Conservation (phyloP, 2,329 filamentous ascomycete genomes). For the Diaporthe humulicola region DNA sequence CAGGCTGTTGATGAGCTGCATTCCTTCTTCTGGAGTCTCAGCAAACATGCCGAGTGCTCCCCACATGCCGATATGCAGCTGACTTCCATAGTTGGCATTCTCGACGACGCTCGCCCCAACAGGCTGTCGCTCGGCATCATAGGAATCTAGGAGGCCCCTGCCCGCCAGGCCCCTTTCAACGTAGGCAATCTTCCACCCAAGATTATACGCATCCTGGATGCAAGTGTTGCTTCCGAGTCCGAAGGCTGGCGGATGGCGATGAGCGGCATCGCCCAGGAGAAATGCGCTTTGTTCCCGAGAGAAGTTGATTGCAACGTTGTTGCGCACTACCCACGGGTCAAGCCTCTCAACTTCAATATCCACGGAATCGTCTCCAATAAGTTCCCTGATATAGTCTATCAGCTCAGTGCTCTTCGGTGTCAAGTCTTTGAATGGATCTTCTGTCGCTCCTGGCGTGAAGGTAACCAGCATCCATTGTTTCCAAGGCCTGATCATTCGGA, state of each 20-base stretch:
- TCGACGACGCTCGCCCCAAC: conserved; percentile 56
- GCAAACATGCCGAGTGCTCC: conserved; percentile 49
- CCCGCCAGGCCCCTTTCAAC: conserved; percentile 52
- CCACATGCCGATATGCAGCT: conserved; percentile 54
- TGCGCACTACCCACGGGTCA: conserved; percentile 67
- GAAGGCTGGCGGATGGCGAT: conserved; percentile 64
- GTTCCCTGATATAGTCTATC: conserved; percentile 51
- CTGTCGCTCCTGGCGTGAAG: conserved; percentile 36
- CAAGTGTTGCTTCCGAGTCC: conserved; percentile 66
- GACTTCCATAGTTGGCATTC: conserved; percentile 44
- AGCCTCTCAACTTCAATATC: conserved; percentile 60
- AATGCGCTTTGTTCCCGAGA: conserved; percentile 55
- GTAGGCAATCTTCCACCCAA: conserved; percentile 62
- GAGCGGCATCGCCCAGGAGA: conserved; percentile 64
- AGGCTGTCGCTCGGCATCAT: conserved; percentile 55
- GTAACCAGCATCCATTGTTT: conserved; percentile 66
- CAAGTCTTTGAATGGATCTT: conserved; percentile 43
- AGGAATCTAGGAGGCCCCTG: conserved; percentile 52
- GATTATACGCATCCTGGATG: conserved; percentile 61
- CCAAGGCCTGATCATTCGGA: conserved; percentile 71
- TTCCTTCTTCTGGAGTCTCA: conserved; percentile 49
- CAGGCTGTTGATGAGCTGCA: conserved; percentile 50
- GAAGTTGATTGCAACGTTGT: conserved; percentile 65
- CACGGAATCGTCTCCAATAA: conserved; percentile 64
- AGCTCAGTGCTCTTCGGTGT: conserved; percentile 24